phyloP scores from a whole-genome alignment of 208 protist genomes.

The Spongospora subterranea region DNA sequence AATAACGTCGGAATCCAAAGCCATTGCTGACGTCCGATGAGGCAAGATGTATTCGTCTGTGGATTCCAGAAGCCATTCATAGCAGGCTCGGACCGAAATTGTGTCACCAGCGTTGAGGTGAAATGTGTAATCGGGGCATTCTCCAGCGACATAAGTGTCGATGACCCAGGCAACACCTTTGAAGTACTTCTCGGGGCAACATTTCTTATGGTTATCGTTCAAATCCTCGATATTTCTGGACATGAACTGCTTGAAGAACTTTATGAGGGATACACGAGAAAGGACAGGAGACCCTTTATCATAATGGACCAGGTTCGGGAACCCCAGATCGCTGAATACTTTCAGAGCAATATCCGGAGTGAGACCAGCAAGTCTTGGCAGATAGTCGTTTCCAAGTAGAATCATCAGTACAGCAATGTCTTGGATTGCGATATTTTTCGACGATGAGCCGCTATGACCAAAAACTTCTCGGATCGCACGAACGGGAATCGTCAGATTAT shows the following conservation, averaged over 20 bases:
- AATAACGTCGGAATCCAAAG: not conserved
- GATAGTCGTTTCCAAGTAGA: conserved; percentile 12
- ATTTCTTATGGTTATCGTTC: not conserved
- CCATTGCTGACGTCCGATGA: not conserved
- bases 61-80: not conserved
- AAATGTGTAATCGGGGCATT: conserved; percentile 39
- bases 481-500: not conserved
- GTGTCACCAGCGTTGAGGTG: not conserved
- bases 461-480: not conserved
- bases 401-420: not conserved
- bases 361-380: conserved; percentile 1
- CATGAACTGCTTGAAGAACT: conserved; percentile 17
- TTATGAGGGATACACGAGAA: not conserved
- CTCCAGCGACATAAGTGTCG: not conserved
- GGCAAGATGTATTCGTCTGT: not conserved
- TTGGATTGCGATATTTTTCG: not conserved
- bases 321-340: not conserved
- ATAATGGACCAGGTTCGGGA: not conserved
- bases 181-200: not conserved
- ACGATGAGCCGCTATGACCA: not conserved
- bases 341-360: not conserved
- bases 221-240: not conserved
- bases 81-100: not conserved
- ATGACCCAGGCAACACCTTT: conserved; percentile 22
- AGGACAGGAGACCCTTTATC: not conserved